Evolutionary conservation across 352 stramenopile species (phyloP), one percentile per base, ranked within the genome.

Genomic region (Phytopythium sindhum): DNA sequence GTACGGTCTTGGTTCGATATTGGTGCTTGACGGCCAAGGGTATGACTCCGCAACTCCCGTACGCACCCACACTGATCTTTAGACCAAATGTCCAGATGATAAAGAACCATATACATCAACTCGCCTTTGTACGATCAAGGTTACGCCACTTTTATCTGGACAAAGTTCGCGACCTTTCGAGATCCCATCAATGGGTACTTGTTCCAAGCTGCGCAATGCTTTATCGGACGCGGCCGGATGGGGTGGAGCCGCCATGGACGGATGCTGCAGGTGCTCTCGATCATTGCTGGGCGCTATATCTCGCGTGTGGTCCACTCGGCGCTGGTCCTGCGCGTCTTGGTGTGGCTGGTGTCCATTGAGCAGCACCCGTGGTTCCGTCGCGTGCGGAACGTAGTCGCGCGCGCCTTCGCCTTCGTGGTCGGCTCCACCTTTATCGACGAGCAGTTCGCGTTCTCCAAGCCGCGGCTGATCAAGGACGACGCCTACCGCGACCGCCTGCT

Each of bases 401-500:
- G 67, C 35, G 61, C 53, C n/a, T 63, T 54, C 11, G 72, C 69
- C 2, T 75, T 84, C 58, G 60, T 88, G 48, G 33, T 87, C 24
- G 81, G 78, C 12, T 70, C 78, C 17, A 58, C 59, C 0, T 88
- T 75, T 57, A 68, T 78, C 47, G 80, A 88, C 63, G 78, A 88
- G 41, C 58, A 44, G 33, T 53, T 69, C 12, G 65, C 64, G 9
- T 87, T 90, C 57, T 80, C 78, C 61, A 81, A 78, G 47, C 17
- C 15, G 7, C 59, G 47, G 42, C 74, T 90, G 24, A 60, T 82
- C n/a, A 75, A 77, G n/a, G 85, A 88, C 44, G 81, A 90, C 60
- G 68, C 68, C 39, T 89, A 91, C 41, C 81, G 81, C 31, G 81
- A 91, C 37, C 76, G 82, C 4, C 57, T 91, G 41, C 72, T 88